phyloP scores from a whole-genome alignment of 164 flowering plant genomes.

The Tetracentron sinense region DNA sequence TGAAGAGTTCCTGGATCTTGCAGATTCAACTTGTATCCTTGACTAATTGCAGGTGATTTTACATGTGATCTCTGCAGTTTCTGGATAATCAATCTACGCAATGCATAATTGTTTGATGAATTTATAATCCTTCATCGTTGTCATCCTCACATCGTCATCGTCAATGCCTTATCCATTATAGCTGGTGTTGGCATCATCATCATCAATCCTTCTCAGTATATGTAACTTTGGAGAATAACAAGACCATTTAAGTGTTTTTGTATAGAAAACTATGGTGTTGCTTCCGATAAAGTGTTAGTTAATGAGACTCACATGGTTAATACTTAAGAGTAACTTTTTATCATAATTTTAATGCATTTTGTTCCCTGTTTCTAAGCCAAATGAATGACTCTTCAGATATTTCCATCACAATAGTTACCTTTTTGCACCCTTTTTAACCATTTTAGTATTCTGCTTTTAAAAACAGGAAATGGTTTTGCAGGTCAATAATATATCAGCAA shows the following conservation, averaged over 20 bases:
- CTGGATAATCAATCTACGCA: neutral
- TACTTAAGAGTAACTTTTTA: neutral
- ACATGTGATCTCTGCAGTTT: neutral
- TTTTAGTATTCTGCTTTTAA: constrained; percentile 6
- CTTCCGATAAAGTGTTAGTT: neutral
- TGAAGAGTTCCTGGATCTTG: neutral
- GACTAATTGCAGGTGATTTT: neutral
- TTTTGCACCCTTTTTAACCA: neutral
- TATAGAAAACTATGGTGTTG: neutral
- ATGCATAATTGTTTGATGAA: too few relatives aligned
- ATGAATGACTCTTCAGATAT: neutral
- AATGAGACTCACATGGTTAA: neutral
- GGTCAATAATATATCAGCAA: constrained; percentile 51
- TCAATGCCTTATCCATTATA: too few relatives aligned
- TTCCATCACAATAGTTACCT: neutral
- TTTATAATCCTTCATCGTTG: too few relatives aligned
- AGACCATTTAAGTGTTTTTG: too few relatives aligned
- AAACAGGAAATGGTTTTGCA: constrained; percentile 29
- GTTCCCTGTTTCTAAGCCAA: neutral
- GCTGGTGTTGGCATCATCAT: too few relatives aligned
- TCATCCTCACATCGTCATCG: too few relatives aligned
- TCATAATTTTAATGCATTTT: neutral
- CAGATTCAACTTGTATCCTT: neutral
- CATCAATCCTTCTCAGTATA: too few relatives aligned
- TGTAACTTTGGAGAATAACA: neutral